Base-by-base conservation (phyloP, 441 rosid species). In the Gossypium gossypioides region DNA sequence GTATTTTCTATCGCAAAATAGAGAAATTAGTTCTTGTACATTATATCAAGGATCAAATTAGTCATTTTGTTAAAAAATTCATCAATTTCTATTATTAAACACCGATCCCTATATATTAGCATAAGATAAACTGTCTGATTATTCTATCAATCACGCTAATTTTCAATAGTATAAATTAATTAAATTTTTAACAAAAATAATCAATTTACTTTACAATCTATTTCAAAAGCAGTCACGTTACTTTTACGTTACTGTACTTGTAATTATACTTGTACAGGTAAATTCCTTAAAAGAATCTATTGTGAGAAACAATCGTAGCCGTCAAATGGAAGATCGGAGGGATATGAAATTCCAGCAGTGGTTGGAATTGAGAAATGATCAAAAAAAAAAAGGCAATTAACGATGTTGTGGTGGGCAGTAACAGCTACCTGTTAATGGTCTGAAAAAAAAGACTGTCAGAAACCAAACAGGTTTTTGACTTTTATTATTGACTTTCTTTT, bases 381-480 rank as follows among this genome's bases (percentile, higher is more conserved):
- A n/a, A n/a, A 25, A 25, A 34, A 8, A 4, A 21, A 15, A 3
- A 16, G 1, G 48, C 7, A 48, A 37, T 55, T 10, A 51, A 51
- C 19, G 32, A 16, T 3, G 51, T 16, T 0, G 22, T 7, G 6
- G 16, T 2, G 3, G 55, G 66, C 37, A 32, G 37, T 32, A 32
- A 29, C 52, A 64, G 54, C 9, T 12, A 54, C 21, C 34, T 12
- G 19, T 13, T 44, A 18, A 21, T 65, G 4, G 55, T 22, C 69
- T 44, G 51, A 44, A 65, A 22, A 8, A 1, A 5, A 27, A 4
- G 8, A 27, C 46, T 10, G 75, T 64, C 32, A 22, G 7, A 61
- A 66, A 46, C 42, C 5, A 1, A 58, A 48, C 44, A 61, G 12
- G 34, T 16, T 32, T 76, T 76, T 56, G 72, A 71, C 68, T 64